phyloP scores from a whole-genome alignment of 179 eudicot genomes.

The Corrigiola litoralis region DNA sequence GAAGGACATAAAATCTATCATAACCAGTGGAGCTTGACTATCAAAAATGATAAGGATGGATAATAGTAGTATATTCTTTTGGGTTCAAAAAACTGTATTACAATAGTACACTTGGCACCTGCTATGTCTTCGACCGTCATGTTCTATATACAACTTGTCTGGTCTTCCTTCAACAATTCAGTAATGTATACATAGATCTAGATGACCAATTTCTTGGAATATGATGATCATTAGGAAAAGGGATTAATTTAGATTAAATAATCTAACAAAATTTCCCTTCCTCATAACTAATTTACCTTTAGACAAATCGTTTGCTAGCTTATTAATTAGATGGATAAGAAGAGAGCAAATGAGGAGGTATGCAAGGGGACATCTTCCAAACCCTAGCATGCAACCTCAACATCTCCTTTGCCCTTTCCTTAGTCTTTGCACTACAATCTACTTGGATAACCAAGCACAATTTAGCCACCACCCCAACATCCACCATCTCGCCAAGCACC shows the following conservation, averaged over 20 bases:
- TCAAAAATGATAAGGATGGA: constrained; percentile 8
- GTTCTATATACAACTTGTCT: constrained; percentile 4
- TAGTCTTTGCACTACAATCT: constrained; percentile 47
- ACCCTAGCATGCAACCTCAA: constrained; percentile 59
- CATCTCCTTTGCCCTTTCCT: constrained; percentile 61
- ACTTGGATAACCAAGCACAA: constrained; percentile 63
- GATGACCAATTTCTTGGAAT: not conserved
- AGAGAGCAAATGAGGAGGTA: constrained; percentile 50
- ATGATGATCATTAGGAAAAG: not conserved
- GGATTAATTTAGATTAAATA: not conserved
- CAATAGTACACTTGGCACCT: no score
- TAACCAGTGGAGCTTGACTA: not conserved
- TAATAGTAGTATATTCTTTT: not conserved
- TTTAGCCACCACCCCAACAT: constrained; percentile 73
- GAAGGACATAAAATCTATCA: not conserved
- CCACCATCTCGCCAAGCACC: constrained; percentile 70
- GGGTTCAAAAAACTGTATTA: not conserved
- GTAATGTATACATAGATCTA: not conserved
- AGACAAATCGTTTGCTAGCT: not conserved
- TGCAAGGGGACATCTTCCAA: constrained; percentile 47
- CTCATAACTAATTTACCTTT: not conserved
- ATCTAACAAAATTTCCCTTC: not conserved
- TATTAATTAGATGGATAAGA: constrained; percentile 29
- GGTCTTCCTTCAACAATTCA: not conserved
- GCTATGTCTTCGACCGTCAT: not conserved